Evolutionary conservation across 1,284 basidiomycete species (phyloP).

Genomic region (Thecaphora thlaspeos): DNA sequence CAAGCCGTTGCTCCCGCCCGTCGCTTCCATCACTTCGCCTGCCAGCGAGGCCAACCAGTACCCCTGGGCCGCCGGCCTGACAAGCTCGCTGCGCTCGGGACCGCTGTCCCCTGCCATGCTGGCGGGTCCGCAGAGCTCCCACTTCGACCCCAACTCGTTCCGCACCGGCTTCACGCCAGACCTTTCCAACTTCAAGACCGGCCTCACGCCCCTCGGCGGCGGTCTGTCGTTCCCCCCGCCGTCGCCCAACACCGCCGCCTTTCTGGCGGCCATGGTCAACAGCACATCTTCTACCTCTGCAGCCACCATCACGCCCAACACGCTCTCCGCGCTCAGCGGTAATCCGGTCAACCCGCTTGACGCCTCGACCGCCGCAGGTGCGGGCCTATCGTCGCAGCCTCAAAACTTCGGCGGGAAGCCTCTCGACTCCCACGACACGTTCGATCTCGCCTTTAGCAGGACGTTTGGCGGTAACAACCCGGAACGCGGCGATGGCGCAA

Average conservation of each 20-base stretch:
- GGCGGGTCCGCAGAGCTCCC: constrained; percentile 68
- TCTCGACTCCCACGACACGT: constrained; percentile 25
- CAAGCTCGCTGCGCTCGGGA: constrained; percentile 76
- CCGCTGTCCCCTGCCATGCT: constrained; percentile 94
- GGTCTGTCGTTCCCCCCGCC: constrained; percentile 71
- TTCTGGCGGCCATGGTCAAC: constrained; percentile 88
- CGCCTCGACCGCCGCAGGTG: constrained; percentile 5
- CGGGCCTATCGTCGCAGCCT: constrained; percentile 23
- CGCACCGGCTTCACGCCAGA: constrained; percentile 76
- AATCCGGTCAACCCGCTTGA: constrained; percentile 5
- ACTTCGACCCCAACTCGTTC: constrained; percentile 70
- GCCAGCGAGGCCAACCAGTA: constrained; percentile 63
- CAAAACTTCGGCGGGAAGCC: constrained; percentile 28
- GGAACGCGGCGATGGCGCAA: constrained; percentile 7
- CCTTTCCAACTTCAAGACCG: constrained; percentile 56
- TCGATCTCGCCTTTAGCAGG: constrained; percentile 43
- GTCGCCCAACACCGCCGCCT: constrained; percentile 85
- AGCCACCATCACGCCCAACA: constrained; percentile 77
- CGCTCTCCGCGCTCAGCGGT: constrained; percentile 57
- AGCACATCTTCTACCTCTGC: constrained; percentile 52
- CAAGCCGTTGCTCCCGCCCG: constrained; percentile 69
- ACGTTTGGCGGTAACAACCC: constrained; percentile 13
- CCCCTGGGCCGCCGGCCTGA: constrained; percentile 36
- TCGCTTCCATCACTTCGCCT: constrained; percentile 80
- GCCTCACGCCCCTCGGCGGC: constrained; percentile 65